phyloP scores from a whole-genome alignment of 768 basidiomycete genomes.

The Podaxis sp. region DNA sequence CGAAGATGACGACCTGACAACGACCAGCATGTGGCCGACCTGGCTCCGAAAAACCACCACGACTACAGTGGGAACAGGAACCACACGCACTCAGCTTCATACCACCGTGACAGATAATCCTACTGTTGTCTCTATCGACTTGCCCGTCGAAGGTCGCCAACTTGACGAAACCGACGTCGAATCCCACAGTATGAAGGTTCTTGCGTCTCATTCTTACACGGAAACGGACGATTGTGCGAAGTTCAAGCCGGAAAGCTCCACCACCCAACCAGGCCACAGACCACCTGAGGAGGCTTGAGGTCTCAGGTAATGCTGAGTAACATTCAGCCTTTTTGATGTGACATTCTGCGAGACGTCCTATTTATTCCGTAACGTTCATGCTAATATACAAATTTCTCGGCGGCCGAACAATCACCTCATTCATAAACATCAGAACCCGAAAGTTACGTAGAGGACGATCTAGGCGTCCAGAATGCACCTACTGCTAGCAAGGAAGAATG shows the following conservation, averaged over 20 bases:
- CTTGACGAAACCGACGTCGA: not conserved
- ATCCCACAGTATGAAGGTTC: not conserved
- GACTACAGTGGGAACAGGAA: not conserved
- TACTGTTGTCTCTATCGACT: not conserved
- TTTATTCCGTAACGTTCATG: not conserved
- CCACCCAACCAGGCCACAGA: not conserved
- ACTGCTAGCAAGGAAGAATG: not conserved
- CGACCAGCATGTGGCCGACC: slow-evolving; percentile 2
- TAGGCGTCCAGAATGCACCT: not conserved
- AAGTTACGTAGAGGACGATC: not conserved
- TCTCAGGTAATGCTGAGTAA: not conserved
- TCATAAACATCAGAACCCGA: not conserved
- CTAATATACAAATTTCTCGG: not conserved
- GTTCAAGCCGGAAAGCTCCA: not conserved
- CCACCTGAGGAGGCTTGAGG: not conserved
- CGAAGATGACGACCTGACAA: not conserved
- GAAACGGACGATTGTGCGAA: not conserved
- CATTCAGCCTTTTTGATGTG: not conserved
- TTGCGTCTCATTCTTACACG: not conserved
- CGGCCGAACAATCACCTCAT: not conserved
- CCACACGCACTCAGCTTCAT: not conserved
- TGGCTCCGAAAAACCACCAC: not conserved
- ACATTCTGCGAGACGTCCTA: not conserved
- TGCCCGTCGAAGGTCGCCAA: not conserved
- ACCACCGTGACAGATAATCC: not conserved